Conservation (phyloP, 768 basidiomycete species). For the Panus rudis region DNA sequence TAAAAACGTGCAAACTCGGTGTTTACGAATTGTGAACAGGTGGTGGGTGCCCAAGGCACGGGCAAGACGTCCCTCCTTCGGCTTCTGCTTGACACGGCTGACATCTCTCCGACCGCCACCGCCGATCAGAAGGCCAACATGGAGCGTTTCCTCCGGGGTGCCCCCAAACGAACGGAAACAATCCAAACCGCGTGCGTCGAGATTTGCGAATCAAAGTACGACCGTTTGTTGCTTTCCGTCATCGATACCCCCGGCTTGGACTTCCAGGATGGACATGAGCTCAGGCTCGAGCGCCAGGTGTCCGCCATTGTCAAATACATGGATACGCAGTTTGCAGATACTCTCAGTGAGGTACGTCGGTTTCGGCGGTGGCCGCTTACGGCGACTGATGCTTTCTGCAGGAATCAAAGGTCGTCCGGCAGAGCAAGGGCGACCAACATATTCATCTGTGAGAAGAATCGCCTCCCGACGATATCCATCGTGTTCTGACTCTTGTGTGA, state of each 20-base stretch:
- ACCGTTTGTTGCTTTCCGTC: conserved; percentile 70
- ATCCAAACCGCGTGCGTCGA: conserved; percentile 71
- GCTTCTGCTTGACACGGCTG: conserved; percentile 77
- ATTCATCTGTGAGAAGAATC: conserved; percentile 70
- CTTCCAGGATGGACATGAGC: conserved; percentile 62
- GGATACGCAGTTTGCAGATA: conserved; percentile 77
- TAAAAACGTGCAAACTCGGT: too few species aligned
- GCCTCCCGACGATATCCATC: conserved; percentile 12
- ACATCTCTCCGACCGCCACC: conserved; percentile 72
- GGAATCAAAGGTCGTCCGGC: conserved; percentile 86
- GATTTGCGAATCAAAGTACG: conserved; percentile 78
- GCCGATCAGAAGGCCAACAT: conserved; percentile 62
- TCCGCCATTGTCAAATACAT: conserved; percentile 68
- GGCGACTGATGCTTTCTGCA: too few species aligned
- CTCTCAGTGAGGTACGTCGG: conserved; percentile 72
- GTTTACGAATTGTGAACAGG: too few species aligned
- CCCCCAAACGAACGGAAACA: conserved; percentile 50
- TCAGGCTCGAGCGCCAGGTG: conserved; percentile 76
- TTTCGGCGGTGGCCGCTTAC: too few species aligned
- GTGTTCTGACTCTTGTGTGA: conserved; percentile 12
- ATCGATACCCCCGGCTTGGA: conserved; percentile 86
- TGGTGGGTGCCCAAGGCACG: conserved; percentile 72
- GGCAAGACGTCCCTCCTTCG: conserved; percentile 83
- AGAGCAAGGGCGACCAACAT: conserved; percentile 85
- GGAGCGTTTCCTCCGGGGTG: conserved; percentile 56